Base-by-base conservation (phyloP, 2,329 filamentous ascomycete species). In the Sporothrix mexicana region DNA sequence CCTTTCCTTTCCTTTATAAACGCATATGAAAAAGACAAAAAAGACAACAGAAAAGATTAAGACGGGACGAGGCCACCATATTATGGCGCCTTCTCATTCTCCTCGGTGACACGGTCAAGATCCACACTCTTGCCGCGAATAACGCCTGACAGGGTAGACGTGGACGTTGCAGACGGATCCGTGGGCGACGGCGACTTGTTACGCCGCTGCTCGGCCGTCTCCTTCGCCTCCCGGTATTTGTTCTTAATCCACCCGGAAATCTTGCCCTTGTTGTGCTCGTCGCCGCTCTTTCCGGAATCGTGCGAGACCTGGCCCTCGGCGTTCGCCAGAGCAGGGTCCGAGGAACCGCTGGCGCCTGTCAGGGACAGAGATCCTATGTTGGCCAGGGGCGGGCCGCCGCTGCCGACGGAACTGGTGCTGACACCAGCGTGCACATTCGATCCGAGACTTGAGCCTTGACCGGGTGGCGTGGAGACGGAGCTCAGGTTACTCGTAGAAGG, bases 361-460 rank as follows among this genome's bases (percentile, higher is more conserved):
- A 84, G 74, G 84, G 88, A 78, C 85, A 86, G 23, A 83, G 82
- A 7, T 81, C 82, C 75, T 41, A 75, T 59, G 12, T 69, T 55
- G 0, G 64, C 68, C 9, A 71, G 25, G 20, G 69, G 55, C 0
- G 71, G 82, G n/a, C 81, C 81, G 13, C 85, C 87, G 78, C 91
- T 93, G 20, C 89, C 89, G 66, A 94, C 83, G 0, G 92, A 93
- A 59, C 88, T 91, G 25, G 86, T 89, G 79, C 91, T 94, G 74
- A 86, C 84, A 76, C 90, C 89, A 1, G 90, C 90, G 72, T 88
- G 86, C 9, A 86, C 84, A 74, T 92, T 92, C 12, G 87, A 85
- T 13, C 90, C 91, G n/a, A 91, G 77, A n/a, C 73, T 74, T 0
- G 70, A 53, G 0, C 82, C 83, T 55, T 83, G 80, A 8, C 83